Conservation (phyloP, 1,139 yeast genomes). For the Suhomyces bolitotheri region DNA sequence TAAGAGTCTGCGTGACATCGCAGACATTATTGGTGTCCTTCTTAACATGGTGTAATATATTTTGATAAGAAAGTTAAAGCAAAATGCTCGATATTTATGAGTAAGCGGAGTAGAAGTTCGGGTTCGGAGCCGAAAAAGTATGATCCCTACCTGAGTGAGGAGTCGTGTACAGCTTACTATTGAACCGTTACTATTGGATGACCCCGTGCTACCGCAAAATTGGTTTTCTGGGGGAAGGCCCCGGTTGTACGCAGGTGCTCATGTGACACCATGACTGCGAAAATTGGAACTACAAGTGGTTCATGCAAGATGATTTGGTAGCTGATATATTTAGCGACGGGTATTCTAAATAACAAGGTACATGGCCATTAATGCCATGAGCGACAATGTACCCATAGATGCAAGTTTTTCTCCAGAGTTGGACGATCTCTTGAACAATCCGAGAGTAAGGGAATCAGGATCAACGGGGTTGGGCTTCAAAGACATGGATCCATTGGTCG, state of each 20-base stretch:
- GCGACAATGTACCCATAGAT: not conserved
- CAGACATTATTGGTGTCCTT: slow-evolving; percentile 3
- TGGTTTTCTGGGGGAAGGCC: too few species aligned
- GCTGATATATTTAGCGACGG: too few species aligned
- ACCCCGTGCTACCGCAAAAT: too few species aligned
- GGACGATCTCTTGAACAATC: slow-evolving; percentile 4
- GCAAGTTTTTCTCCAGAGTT: slow-evolving; percentile 3
- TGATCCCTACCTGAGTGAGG: slow-evolving; percentile 7
- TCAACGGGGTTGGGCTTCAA: slow-evolving; percentile 3
- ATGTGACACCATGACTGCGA: too few species aligned
- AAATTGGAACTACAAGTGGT: too few species aligned
- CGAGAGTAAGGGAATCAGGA: not conserved
- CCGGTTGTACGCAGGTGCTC: too few species aligned
- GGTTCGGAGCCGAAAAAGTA: slow-evolving; percentile 14
- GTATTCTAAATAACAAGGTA: slow-evolving; percentile 1
- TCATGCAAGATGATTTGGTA: too few species aligned
- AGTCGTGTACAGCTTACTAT: slow-evolving; percentile 11
- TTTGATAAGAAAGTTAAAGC: not conserved
- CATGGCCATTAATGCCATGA: not conserved
- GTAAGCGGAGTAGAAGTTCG: slow-evolving; percentile 11
- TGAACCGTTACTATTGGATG: slow-evolving; percentile 8
- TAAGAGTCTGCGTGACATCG: slow-evolving; percentile 24
- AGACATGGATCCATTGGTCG: slow-evolving; percentile 27
- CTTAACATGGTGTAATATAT: slow-evolving; percentile 2
- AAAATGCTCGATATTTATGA: slow-evolving; percentile 1